A percentile compares a stretch with the other conserved stretches of the same genome.
Conservation (phyloP, 345 rosid species). For the Hibiscus mutabilis region DNA sequence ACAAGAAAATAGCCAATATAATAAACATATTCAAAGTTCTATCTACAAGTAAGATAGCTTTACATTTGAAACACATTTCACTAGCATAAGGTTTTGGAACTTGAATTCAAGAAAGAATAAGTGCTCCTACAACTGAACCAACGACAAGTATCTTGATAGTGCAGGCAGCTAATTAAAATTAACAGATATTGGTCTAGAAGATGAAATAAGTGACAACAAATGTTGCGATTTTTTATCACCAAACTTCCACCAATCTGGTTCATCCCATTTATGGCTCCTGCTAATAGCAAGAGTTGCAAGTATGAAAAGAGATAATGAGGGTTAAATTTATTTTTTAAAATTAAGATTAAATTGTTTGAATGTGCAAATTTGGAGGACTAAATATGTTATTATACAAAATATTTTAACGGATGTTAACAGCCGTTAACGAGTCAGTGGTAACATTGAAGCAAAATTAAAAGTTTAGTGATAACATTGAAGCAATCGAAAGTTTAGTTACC, state of each 20-base stretch:
- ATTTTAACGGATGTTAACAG: no score
- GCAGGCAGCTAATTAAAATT: neutral
- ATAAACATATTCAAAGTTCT: neutral
- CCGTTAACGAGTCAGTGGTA: no score
- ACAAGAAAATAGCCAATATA: neutral
- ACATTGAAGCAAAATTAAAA: no score
- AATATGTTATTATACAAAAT: no score
- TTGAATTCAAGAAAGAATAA: neutral
- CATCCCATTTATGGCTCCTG: conserved; percentile 73
- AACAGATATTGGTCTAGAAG: neutral
- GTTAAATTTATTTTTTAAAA: no score
- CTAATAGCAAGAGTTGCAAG: conserved; percentile 15
- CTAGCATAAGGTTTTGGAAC: neutral
- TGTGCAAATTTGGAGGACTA: no score
- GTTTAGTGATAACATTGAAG: no score
- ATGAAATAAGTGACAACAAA: neutral
- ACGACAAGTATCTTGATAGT: neutral
- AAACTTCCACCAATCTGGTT: conserved; percentile 24
- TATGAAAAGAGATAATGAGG: conserved; percentile 10
- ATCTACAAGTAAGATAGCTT: neutral
- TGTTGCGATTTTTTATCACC: conserved; percentile 75
- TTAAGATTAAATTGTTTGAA: no score
- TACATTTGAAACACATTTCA: neutral
- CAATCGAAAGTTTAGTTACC: no score
- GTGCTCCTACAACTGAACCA: neutral